A percentile compares a stretch with the other conserved stretches of the same genome.
Conservation (phyloP, 2,329 filamentous ascomycete genomes). For the Xylaria sp. region DNA sequence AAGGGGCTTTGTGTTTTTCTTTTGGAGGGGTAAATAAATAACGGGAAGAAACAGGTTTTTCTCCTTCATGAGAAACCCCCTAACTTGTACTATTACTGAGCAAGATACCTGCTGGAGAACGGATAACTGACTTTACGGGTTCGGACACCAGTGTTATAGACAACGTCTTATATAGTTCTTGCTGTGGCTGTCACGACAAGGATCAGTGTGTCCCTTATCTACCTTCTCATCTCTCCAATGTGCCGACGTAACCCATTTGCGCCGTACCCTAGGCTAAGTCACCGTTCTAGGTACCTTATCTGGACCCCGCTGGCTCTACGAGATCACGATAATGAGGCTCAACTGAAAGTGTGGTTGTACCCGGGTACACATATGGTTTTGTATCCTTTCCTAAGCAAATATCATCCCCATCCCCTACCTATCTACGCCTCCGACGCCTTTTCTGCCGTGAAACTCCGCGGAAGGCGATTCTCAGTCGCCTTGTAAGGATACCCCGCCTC, state of each 20-base stretch:
- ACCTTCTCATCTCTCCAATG: background rate
- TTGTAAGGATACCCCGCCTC: too few relatives aligned
- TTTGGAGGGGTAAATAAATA: background rate
- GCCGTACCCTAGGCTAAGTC: too few relatives aligned
- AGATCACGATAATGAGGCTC: too few relatives aligned
- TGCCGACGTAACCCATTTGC: background rate
- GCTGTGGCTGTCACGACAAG: background rate
- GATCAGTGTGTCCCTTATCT: background rate
- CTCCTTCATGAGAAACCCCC: background rate
- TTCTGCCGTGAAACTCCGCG: too few relatives aligned
- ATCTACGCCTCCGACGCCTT: too few relatives aligned
- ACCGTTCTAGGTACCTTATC: background rate
- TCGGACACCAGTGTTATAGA: background rate
- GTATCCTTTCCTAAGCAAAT: too few relatives aligned
- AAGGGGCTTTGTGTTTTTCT: background rate
- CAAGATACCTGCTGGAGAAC: conserved; percentile 5
- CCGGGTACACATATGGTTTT: too few relatives aligned
- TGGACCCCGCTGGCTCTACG: background rate
- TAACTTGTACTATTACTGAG: conserved; percentile 26
- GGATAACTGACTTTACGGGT: background rate
- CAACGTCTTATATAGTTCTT: background rate
- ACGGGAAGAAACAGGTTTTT: background rate
- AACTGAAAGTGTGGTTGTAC: too few relatives aligned
- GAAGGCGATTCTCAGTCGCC: too few relatives aligned
- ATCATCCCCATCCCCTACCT: too few relatives aligned